phyloP scores from a whole-genome alignment of 257 asterid species.

The Fraxinus cuspidata region DNA sequence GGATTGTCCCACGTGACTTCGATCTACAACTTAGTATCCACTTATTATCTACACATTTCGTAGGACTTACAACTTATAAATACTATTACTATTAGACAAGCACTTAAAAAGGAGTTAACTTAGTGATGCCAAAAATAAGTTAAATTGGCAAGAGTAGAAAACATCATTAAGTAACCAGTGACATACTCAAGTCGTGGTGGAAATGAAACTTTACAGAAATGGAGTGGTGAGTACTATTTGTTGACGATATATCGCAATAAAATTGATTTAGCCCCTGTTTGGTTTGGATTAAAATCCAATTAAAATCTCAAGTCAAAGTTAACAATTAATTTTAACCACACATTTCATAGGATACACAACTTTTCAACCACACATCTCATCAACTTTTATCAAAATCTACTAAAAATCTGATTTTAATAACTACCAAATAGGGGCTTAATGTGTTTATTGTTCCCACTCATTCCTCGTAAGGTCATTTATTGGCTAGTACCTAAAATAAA shows the following conservation, averaged over 20 bases:
- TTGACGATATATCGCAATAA: background rate
- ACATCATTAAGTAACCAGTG: background rate
- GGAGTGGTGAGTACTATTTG: constrained; percentile 2
- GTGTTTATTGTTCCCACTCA: background rate
- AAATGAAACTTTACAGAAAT: background rate
- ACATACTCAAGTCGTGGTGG: background rate
- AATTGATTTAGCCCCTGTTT: background rate
- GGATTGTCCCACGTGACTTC: too few relatives aligned
- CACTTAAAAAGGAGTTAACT: background rate
- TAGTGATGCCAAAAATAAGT: constrained; percentile 2
- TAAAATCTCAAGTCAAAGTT: too few relatives aligned
- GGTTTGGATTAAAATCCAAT: too few relatives aligned
- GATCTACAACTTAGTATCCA: background rate
- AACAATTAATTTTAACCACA: too few relatives aligned
- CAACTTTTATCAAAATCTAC: too few relatives aligned
- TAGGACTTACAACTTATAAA: background rate
- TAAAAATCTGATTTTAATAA: too few relatives aligned
- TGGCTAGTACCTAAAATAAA: background rate
- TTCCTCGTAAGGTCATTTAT: constrained; percentile 1
- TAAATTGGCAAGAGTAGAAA: background rate
- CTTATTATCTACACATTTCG: background rate
- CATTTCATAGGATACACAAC: too few relatives aligned
- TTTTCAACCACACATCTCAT: too few relatives aligned
- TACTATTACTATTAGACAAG: background rate
- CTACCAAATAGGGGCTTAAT: too few relatives aligned